Evolutionary conservation across 139 green algal genomes (phyloP).

Genomic region (Picochlorum sp.): DNA sequence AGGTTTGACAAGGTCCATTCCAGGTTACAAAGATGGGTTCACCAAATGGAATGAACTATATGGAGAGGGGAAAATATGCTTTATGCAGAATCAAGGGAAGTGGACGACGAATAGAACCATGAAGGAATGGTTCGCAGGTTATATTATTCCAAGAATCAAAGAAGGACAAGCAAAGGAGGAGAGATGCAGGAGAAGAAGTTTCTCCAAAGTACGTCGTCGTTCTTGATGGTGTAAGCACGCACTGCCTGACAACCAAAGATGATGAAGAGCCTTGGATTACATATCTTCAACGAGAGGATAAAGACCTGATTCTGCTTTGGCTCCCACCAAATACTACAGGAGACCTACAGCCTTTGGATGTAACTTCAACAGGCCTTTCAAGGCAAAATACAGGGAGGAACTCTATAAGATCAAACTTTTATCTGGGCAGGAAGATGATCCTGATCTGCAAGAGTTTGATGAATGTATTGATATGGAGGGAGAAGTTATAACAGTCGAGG

Average conservation of each 20-base stretch:
- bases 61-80: neutral
- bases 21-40: conserved; percentile 4
- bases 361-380: conserved; percentile 1
- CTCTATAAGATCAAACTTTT: neutral
- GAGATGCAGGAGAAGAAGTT: neutral
- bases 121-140: neutral
- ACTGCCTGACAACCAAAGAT: neutral
- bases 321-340: conserved; percentile 2
- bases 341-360: neutral
- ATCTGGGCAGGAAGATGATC: neutral
- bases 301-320: neutral
- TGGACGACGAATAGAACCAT: neutral
- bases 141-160: conserved; percentile 3
- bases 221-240: neutral
- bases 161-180: conserved; percentile 3
- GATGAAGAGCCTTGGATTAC: neutral
- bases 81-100: conserved; percentile 3
- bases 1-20: conserved; percentile 2
- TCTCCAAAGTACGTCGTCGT: neutral
- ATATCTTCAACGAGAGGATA: neutral
- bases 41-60: neutral
- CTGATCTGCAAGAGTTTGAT: no score
- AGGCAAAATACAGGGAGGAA: neutral
- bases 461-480: no score
- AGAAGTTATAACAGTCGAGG: neutral